Conservation (phyloP, 305 asterid species). For the Rubia tinctorum region DNA sequence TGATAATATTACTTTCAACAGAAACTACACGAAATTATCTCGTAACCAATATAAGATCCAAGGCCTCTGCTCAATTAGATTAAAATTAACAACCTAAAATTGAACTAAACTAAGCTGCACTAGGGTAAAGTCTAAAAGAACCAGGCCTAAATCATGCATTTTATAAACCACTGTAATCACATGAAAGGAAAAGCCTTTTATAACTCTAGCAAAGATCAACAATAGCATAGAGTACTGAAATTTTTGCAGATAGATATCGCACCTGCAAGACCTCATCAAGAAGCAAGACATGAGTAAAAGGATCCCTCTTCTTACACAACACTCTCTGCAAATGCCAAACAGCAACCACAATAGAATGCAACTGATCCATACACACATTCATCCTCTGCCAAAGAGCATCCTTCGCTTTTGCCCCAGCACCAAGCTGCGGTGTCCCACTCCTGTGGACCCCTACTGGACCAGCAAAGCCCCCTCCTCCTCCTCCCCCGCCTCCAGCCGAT, state of each 20-base stretch:
- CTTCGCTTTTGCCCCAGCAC: conserved; percentile 75
- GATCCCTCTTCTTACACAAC: conserved; percentile 90
- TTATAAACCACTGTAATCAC: not conserved
- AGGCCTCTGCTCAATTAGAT: not conserved
- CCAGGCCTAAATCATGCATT: not conserved
- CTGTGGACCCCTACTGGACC: conserved; percentile 92
- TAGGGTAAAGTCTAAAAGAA: not conserved
- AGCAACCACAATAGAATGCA: conserved; percentile 75
- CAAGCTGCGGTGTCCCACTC: conserved; percentile 89
- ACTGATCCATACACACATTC: conserved; percentile 78
- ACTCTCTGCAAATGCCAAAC: conserved; percentile 99
- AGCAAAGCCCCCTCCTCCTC: conserved; percentile 44
- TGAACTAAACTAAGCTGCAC: not conserved
- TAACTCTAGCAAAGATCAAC: not conserved
- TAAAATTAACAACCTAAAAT: not conserved
- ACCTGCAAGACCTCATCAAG: conserved; percentile 94
- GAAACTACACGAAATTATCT: not conserved
- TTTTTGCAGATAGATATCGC: conserved; percentile 1
- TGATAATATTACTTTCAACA: not conserved
- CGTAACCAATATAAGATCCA: not conserved
- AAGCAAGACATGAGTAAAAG: conserved; percentile 82
- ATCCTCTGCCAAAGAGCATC: conserved; percentile 95
- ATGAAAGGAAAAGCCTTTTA: not conserved
- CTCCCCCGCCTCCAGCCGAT: conserved; percentile 32
- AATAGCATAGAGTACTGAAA: not conserved